Percentiles rank a stretch among this genome's conserved stretches.
Evolutionary conservation across 2,329 filamentous ascomycete species (phyloP).

Genomic region (Harringtonia aguacate): DNA sequence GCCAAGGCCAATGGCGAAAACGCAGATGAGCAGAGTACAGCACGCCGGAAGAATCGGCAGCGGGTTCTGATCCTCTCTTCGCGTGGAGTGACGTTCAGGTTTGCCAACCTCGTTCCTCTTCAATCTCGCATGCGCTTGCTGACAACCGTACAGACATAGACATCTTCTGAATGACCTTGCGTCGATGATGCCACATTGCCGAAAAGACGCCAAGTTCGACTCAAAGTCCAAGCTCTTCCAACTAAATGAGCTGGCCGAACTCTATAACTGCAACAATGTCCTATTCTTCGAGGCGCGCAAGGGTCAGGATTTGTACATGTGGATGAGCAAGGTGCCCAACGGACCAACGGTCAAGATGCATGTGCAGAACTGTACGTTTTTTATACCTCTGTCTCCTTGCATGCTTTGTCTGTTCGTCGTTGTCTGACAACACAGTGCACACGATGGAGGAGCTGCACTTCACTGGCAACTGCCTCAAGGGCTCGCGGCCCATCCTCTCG

Average conservation of each 20-base stretch:
- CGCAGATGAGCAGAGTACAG: slow-evolving; percentile 24
- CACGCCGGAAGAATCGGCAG: slow-evolving; percentile 52
- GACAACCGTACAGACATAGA: slow-evolving; percentile 54
- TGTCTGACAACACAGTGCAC: slow-evolving; percentile 53
- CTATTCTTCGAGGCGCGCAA: slow-evolving; percentile 95
- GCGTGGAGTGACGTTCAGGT: slow-evolving; percentile 83
- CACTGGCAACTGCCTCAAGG: slow-evolving; percentile 92
- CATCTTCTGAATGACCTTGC: slow-evolving; percentile 87
- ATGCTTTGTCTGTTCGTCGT: not conserved
- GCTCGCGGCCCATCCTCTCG: slow-evolving; percentile 78
- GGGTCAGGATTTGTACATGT: slow-evolving; percentile 87
- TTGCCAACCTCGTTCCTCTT: slow-evolving; percentile 12
- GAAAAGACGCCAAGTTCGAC: slow-evolving; percentile 94
- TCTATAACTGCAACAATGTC: slow-evolving; percentile 83
- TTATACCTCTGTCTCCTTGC: not conserved
- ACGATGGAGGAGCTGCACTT: slow-evolving; percentile 97
- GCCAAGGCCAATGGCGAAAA: slow-evolving; percentile 47
- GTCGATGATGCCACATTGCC: slow-evolving; percentile 78
- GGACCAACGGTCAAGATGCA: slow-evolving; percentile 55
- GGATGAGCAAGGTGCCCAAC: slow-evolving; percentile 85
- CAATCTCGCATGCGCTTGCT: not conserved
- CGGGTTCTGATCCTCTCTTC: slow-evolving; percentile 86
- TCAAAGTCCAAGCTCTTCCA: slow-evolving; percentile 81
- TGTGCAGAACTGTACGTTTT: slow-evolving; percentile 56
- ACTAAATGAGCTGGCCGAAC: slow-evolving; percentile 62